These are phyloP conservation scores for Leucocoprinus leucothites DNA, from an alignment of 768 basidiomycete genomes.

Conservation along the genomic window DNA sequence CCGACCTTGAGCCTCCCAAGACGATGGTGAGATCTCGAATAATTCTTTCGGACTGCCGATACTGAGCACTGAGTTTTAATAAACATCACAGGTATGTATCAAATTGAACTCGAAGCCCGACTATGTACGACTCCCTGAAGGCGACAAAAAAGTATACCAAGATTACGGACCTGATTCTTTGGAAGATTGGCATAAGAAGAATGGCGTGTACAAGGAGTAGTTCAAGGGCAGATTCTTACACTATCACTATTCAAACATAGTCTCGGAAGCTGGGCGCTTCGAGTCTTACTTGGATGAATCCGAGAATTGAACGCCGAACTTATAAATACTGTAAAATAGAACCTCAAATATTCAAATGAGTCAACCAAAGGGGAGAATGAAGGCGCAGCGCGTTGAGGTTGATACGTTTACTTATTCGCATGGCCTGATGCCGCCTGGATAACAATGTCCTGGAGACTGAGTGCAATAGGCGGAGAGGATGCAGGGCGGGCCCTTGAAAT, in stretches of 20 bases:
- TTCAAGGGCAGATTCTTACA: too few relatives aligned
- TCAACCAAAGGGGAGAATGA: not conserved
- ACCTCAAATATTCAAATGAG: not conserved
- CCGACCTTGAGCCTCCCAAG: conserved; percentile 48
- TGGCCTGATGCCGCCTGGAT: not conserved
- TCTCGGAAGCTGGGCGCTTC: not conserved
- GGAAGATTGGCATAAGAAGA: conserved; percentile 59
- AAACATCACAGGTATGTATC: conserved; percentile 36
- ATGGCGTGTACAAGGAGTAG: conserved; percentile 35
- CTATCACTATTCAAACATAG: too few relatives aligned
- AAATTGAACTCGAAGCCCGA: conserved; percentile 49
- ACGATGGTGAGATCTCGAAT: conserved; percentile 38
- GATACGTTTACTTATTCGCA: not conserved
- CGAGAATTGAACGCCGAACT: too few relatives aligned
- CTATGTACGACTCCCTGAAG: conserved; percentile 64
- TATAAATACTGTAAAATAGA: too few relatives aligned
- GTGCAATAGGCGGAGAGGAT: not conserved
- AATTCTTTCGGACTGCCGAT: not conserved
- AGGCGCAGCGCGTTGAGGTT: not conserved
- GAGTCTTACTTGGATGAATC: too few relatives aligned
- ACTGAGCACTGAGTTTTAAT: not conserved
- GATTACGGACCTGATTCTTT: conserved; percentile 43
- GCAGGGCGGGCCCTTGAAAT: not conserved
- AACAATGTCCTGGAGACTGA: not conserved
- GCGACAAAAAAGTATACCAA: conserved; percentile 43